Percentiles rank a stretch among this genome's conserved stretches.
Evolutionary conservation across 805 yeast species (phyloP).

Genomic region (Candida oleophila): DNA sequence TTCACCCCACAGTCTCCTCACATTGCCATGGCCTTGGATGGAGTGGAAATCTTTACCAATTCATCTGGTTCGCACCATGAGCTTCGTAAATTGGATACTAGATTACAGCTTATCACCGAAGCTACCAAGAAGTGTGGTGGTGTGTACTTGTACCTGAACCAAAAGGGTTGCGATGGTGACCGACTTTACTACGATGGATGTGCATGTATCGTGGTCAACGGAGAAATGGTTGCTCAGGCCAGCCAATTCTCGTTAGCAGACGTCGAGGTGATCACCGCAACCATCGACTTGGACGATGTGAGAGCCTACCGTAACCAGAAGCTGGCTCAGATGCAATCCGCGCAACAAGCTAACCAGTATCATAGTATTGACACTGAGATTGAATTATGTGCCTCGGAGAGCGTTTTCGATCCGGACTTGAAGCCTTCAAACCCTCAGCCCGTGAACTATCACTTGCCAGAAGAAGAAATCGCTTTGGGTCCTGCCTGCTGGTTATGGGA

Average conservation of each 20-base stretch:
- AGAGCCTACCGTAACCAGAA: constrained; percentile 74
- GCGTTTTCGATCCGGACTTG: constrained; percentile 60
- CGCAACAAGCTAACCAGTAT: constrained; percentile 41
- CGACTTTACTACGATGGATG: constrained; percentile 96
- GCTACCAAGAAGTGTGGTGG: constrained; percentile 98
- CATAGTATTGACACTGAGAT: constrained; percentile 60
- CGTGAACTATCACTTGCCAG: constrained; percentile 73
- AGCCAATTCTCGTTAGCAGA: constrained; percentile 85
- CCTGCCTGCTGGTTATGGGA: constrained; percentile 99
- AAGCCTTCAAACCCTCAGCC: constrained; percentile 53
- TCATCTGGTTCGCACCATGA: constrained; percentile 99
- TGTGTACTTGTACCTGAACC: constrained; percentile 88
- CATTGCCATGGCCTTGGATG: constrained; percentile 86
- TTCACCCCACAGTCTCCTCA: constrained; percentile 97
- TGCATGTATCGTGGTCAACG: constrained; percentile 91
- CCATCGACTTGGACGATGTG: constrained; percentile 90
- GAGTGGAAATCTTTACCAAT: constrained; percentile 95
- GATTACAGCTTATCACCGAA: constrained; percentile 81
- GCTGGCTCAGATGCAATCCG: constrained; percentile 76
- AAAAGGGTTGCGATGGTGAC: constrained; percentile 98
- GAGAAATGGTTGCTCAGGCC: constrained; percentile 89
- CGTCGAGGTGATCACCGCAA: constrained; percentile 94
- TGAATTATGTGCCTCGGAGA: constrained; percentile 61
- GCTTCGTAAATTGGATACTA: constrained; percentile 79
- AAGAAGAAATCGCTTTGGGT: constrained; percentile 95